phyloP scores from a whole-genome alignment of 345 rosid species.

The Hypericum perforatum region DNA sequence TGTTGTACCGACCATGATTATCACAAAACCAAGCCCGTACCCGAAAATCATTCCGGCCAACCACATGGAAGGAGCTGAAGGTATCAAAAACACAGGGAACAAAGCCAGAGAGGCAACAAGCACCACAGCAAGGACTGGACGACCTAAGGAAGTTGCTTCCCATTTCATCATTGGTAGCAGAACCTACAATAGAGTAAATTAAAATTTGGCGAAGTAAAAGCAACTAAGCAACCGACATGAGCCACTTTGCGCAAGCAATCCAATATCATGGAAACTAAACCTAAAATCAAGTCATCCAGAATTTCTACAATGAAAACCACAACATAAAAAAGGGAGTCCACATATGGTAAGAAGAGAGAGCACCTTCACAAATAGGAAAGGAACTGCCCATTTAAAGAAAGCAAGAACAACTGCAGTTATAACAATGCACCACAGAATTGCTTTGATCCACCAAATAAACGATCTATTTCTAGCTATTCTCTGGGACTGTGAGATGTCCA shows the following conservation, averaged over 20 bases:
- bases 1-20: constrained; percentile 94
- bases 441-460: constrained; percentile 60
- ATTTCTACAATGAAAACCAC: background rate
- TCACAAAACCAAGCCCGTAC: constrained; percentile 78
- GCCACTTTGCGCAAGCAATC: background rate
- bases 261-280: too few species aligned
- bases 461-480: constrained; percentile 15
- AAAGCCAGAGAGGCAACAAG: constrained; percentile 79
- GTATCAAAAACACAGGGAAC: constrained; percentile 88
- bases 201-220: background rate
- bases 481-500: constrained; percentile 23
- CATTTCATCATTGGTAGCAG: constrained; percentile 78
- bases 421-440: constrained; percentile 22
- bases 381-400: constrained; percentile 75
- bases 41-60: constrained; percentile 98
- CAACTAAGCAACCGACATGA: background rate
- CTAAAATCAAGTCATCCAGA: too few species aligned
- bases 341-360: background rate
- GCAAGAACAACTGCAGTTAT: constrained; percentile 24
- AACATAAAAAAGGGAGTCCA: background rate
- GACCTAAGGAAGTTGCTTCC: constrained; percentile 99
- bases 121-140: constrained; percentile 80
- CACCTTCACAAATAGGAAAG: constrained; percentile 71
- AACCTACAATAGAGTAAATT: constrained; percentile 35
- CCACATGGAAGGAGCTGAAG: constrained; percentile 99